Base-by-base conservation (phyloP, 306 rosid genomes). In the Alnus glutinosa region DNA sequence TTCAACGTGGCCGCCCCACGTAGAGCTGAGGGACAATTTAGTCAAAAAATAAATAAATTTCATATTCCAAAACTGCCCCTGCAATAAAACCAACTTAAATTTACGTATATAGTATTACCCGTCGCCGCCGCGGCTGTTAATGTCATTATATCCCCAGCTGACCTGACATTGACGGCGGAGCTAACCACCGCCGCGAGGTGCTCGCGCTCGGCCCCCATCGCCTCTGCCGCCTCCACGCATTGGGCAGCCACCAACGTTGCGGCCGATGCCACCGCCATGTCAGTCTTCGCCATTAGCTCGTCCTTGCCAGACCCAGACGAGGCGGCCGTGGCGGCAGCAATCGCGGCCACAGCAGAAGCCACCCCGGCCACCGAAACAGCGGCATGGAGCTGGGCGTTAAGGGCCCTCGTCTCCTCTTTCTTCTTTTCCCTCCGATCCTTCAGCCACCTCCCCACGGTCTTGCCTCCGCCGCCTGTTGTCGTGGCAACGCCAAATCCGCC, bases 1-100 rank as follows among this genome's bases (percentile, higher is more conserved):
- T 91, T 96, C 83, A 96, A 80, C 28, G 99, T 96, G 2, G 99
- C 98, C 2, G 98, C 99, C 52, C 99, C 99, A 48, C 96, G 95
- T 79, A 96, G 77, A 12, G 99, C 98, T 95, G 84, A 71, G 34
- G 37, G 47, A 46, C 72, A 84, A 19, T 48, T 55, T 50, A 0
- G 37, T 66, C 79, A 74, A 67, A 30, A 51, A 55, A 42, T 4
- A 42, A 42, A 0, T 4, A 30, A 44, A 42, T 23, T 15, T 18
- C 4, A n/a, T 0, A 52, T 62, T 11, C 54, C 28, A 14, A 55
- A 50, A 8, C 4, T 71, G 48, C 44, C 71, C 54, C 1, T 28
- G 36, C 4, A 68, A 39, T 23, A 23, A 3, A 55, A 81, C 81
- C 74, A 10, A 23, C 19, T 7, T 15, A 3, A 16, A 12, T 7